phyloP scores from a whole-genome alignment of 2,329 filamentous ascomycete species.

The Ceratocystis eucalypticola region DNA sequence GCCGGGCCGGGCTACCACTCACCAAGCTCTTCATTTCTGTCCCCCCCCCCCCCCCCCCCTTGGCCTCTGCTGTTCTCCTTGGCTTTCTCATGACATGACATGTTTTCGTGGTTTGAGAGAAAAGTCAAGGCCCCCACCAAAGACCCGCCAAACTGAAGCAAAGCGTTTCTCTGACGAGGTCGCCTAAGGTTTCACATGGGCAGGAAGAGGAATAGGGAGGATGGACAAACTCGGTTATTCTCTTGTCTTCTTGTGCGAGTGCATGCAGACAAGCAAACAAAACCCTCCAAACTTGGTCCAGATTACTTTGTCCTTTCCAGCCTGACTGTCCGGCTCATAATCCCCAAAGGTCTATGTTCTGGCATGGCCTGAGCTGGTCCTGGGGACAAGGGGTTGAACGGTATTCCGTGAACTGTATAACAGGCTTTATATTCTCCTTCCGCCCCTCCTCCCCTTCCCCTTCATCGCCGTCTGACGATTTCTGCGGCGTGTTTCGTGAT shows the following conservation, averaged over 20 bases:
- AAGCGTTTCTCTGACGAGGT: not conserved
- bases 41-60: not conserved
- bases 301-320: not conserved
- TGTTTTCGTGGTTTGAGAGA: not conserved
- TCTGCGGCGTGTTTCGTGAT: conserved; percentile 13
- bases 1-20: too few relatives aligned
- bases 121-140: not conserved
- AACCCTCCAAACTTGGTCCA: not conserved
- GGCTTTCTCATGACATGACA: not conserved
- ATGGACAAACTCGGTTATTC: not conserved
- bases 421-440: not conserved
- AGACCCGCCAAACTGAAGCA: conserved; percentile 6
- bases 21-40: not conserved
- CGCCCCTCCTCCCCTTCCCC: not conserved
- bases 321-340: too few relatives aligned
- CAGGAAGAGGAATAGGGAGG: not conserved
- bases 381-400: too few relatives aligned
- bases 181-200: conserved; percentile 1
- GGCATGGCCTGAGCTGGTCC: too few relatives aligned
- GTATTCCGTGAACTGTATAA: too few relatives aligned
- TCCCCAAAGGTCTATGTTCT: too few relatives aligned
- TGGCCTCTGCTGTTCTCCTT: not conserved
- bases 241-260: not conserved
- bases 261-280: not conserved
- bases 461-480: not conserved